Conservation (phyloP, 208 protist genomes). For the Kentomonas sorsogonicus region DNA sequence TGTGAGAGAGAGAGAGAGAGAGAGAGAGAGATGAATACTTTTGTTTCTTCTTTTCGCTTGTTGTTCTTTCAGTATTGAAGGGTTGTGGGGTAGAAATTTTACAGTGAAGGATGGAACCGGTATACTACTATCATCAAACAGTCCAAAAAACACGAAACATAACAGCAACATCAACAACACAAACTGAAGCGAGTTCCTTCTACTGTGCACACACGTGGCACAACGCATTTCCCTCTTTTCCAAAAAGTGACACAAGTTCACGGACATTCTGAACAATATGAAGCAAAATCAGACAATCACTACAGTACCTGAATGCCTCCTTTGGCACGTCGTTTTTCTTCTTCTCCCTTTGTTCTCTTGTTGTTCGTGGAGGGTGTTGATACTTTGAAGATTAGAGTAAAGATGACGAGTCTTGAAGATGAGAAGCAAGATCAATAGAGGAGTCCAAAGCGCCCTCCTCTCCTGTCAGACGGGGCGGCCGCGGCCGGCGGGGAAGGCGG, state of each 20-base stretch:
- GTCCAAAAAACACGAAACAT: not conserved
- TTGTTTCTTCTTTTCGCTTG: not conserved
- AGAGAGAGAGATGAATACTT: slow-evolving; percentile 6
- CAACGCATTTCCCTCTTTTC: not conserved
- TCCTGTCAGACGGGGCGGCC: slow-evolving; percentile 70
- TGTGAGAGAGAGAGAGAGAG: slow-evolving; percentile 9
- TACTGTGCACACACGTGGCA: not conserved
- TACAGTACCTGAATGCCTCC: not conserved
- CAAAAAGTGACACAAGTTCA: slow-evolving; percentile 8
- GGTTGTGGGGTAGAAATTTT: not conserved
- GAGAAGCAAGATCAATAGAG: not conserved
- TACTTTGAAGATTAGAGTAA: too few relatives aligned
- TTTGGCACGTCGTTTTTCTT: slow-evolving; percentile 10
- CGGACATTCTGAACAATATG: slow-evolving; percentile 4
- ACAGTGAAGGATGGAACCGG: not conserved
- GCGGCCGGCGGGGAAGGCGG: slow-evolving; percentile 71
- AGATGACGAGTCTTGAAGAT: too few relatives aligned
- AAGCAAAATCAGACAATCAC: slow-evolving; percentile 7
- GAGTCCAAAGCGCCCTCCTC: not conserved
- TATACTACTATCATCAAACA: not conserved
- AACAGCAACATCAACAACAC: slow-evolving; percentile 6
- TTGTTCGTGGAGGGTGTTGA: not conserved
- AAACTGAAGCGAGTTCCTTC: not conserved
- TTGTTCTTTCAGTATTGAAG: not conserved
- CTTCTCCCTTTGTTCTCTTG: not conserved